A percentile compares a stretch with the other conserved stretches of the same genome.
These are phyloP conservation scores for Leptodermis oblonga DNA, from an alignment of 257 asterid genomes.

Conservation along the genomic window DNA sequence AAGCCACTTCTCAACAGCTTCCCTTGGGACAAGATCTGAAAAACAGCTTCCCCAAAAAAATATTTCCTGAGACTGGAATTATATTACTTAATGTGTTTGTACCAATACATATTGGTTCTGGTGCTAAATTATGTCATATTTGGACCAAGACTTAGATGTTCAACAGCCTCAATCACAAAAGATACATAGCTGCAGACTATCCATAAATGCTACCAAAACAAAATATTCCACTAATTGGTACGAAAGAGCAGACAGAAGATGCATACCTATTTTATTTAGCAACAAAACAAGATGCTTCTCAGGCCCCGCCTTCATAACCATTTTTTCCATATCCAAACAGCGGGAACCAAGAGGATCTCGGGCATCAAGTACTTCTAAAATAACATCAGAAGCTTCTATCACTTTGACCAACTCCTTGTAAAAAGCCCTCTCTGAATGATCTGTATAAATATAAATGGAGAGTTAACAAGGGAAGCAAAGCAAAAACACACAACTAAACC, in stretches of 20 bases:
- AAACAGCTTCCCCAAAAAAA: background rate
- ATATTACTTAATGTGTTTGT: background rate
- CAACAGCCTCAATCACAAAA: background rate
- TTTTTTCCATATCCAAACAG: constrained; percentile 83
- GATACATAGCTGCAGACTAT: background rate
- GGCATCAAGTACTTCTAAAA: constrained; percentile 96
- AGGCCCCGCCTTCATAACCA: constrained; percentile 72
- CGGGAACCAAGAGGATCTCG: constrained; percentile 97
- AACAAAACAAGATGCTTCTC: constrained; percentile 83
- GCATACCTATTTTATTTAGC: constrained; percentile 84
- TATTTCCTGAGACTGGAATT: background rate
- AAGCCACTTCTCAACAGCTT: constrained; percentile 93
- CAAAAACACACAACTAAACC: background rate
- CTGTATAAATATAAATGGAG: constrained; percentile 27
- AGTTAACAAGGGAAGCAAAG: constrained; percentile 3
- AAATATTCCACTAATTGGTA: background rate
- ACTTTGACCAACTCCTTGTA: constrained; percentile 94
- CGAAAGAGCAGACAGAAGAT: background rate
- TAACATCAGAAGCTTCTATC: constrained; percentile 89
- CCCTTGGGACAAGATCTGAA: constrained; percentile 93
- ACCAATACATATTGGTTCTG: background rate
- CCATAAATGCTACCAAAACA: background rate
- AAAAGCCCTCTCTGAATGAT: constrained; percentile 70
- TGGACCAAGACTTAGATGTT: background rate
- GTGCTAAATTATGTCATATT: background rate